These are phyloP conservation scores for Ogataea methanolica DNA, from an alignment of 805 yeast genomes.

Conservation along the genomic window DNA sequence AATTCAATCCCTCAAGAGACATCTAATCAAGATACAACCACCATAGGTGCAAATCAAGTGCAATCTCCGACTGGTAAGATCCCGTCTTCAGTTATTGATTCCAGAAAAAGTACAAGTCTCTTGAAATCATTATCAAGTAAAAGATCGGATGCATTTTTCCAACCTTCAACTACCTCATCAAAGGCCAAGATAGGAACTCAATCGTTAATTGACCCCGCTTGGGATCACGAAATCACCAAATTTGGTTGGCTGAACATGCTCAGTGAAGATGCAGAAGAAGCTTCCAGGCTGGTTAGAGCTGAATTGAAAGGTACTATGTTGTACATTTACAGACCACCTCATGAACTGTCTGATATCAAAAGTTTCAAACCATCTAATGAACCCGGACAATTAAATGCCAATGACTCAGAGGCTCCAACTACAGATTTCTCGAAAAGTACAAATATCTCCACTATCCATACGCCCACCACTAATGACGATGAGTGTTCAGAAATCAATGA, in stretches of 20 bases:
- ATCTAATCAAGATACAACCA: background rate
- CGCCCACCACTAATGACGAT: background rate
- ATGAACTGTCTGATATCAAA: slow-evolving; percentile 37
- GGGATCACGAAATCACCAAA: slow-evolving; percentile 38
- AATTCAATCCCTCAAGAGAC: background rate
- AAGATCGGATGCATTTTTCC: slow-evolving; percentile 13
- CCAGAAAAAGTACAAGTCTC: slow-evolving; percentile 7
- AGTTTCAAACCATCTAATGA: slow-evolving; percentile 22
- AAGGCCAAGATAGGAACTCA: slow-evolving; percentile 1
- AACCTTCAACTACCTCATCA: background rate
- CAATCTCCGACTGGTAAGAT: background rate
- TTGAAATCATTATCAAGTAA: slow-evolving; percentile 16
- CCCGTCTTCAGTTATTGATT: background rate
- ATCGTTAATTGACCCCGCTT: slow-evolving; percentile 25
- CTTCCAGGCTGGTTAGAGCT: slow-evolving; percentile 50
- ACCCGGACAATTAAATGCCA: background rate
- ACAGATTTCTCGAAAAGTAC: background rate
- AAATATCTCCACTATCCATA: too few species aligned
- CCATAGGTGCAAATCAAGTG: slow-evolving; percentile 3
- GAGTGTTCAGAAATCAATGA: background rate
- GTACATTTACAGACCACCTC: slow-evolving; percentile 54
- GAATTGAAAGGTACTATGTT: slow-evolving; percentile 68
- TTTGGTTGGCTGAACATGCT: slow-evolving; percentile 60
- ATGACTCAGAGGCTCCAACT: background rate
- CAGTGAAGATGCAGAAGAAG: slow-evolving; percentile 27